Conservation (phyloP, 1,139 yeast species). For the Debaryomyces subglobosus region DNA sequence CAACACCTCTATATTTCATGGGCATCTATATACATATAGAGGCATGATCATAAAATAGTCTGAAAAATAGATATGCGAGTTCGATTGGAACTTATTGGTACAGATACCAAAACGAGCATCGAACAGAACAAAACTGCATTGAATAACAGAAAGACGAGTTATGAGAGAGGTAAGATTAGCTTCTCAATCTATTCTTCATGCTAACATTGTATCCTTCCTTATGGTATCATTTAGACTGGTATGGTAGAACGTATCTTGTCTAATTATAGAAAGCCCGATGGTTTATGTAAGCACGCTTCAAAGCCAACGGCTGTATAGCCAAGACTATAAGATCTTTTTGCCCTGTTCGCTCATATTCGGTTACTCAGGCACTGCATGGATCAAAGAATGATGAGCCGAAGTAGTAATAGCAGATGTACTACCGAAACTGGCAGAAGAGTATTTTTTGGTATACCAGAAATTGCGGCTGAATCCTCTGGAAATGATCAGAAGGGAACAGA, state of each 20-base stretch:
- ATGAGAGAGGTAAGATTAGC: not conserved
- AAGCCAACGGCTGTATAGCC: not conserved
- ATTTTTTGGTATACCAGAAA: not conserved
- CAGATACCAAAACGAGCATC: not conserved
- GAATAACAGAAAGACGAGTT: not conserved
- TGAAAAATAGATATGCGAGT: not conserved
- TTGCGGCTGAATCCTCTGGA: not conserved
- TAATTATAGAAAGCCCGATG: not conserved
- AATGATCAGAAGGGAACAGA: not conserved
- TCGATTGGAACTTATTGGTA: not conserved
- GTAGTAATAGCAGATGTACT: not conserved
- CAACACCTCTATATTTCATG: not conserved
- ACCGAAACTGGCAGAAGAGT: not conserved
- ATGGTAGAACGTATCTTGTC: not conserved
- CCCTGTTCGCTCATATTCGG: too few relatives aligned
- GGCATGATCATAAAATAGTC: not conserved
- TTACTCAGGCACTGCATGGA: not conserved
- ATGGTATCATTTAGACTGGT: not conserved
- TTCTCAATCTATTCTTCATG: not conserved
- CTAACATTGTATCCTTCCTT: too few relatives aligned
- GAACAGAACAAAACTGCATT: not conserved
- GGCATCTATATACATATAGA: not conserved
- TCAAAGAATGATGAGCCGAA: not conserved
- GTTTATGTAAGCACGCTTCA: not conserved
- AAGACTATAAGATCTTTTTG: too few relatives aligned